phyloP scores from a whole-genome alignment of 2,329 filamentous ascomycete genomes.

The Davidsoniella virescens region DNA sequence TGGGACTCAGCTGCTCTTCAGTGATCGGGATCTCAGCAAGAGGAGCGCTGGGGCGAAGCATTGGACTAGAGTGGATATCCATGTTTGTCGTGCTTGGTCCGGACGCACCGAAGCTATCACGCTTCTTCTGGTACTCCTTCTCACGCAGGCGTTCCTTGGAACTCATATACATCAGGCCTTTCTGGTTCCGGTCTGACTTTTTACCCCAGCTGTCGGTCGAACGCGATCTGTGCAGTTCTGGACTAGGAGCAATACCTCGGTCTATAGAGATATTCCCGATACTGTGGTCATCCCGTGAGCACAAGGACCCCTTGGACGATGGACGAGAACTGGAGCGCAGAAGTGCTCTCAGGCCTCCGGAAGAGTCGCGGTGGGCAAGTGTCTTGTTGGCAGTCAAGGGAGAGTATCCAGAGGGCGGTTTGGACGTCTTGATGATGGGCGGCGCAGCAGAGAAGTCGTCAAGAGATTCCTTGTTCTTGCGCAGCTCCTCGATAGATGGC shows the following conservation, averaged over 20 bases:
- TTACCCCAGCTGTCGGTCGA: constrained; percentile 48
- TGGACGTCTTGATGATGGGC: constrained; percentile 66
- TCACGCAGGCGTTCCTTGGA: constrained; percentile 51
- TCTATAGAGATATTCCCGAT: constrained; percentile 50
- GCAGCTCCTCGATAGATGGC: constrained; percentile 32
- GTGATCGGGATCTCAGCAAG: constrained; percentile 36
- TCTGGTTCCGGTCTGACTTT: constrained; percentile 35
- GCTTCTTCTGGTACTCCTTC: constrained; percentile 45
- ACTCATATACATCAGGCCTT: constrained; percentile 56
- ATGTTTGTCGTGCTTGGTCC: constrained; percentile 21
- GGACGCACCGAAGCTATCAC: constrained; percentile 27
- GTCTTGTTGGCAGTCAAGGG: constrained; percentile 48
- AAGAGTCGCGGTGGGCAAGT: constrained; percentile 32
- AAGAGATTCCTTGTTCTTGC: constrained; percentile 25
- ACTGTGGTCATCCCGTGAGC: constrained; percentile 42
- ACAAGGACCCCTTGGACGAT: constrained; percentile 40
- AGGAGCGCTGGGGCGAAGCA: constrained; percentile 4
- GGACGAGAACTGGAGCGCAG: constrained; percentile 41
- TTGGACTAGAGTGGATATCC: constrained; percentile 29
- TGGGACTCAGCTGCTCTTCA: constrained; percentile 31
- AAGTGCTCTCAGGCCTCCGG: constrained; percentile 40
- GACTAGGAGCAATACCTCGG: constrained; percentile 31
- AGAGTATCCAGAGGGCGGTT: constrained; percentile 62
- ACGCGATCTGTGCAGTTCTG: constrained; percentile 34
- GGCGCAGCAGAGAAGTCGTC: constrained; percentile 46